Evolutionary conservation across 106 monocot genomes (phyloP), one percentile per base, ranked within the genome.

Genomic region (Phalaenopsis aphrodite): DNA sequence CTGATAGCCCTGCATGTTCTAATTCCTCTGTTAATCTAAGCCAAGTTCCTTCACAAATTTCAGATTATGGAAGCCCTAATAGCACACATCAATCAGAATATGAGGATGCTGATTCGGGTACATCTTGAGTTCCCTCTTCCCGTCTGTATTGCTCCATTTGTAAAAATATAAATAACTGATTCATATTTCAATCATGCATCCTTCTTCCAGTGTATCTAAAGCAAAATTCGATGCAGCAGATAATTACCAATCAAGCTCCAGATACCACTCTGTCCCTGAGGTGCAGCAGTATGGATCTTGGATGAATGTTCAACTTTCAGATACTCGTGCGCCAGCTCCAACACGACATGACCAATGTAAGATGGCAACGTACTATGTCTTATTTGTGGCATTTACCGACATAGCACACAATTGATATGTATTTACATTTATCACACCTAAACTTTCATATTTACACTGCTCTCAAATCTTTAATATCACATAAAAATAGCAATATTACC

Each of bases 191-290:
- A 88, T 93, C 78, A 93, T 86, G 90, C 95, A 95, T 77, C 88
- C 77, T 87, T 90, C 92, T 94, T 89, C 89, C 90, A 92, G 94
- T 94, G 94, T 94, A 85, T 94, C 94, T 94, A 97, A 94, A 94
- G 92, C 84, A 80, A 94, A 94, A 97, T 92, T 92, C 94, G 92
- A 86, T 97, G 88, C 96, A 94, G 88, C 96, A 94, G 96, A 97
- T 96, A 93, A 89, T 87, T 87, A 82, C 83, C 94, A 89, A 88
- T 80, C 87, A 92, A 92, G 87, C 74, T 87, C 96, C 92, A 84
- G 96, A 97, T 89, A 97, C 96, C 45, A 94, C 96, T 82, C 96
- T 94, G 71, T 85, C 92, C 41, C 72, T 97, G 94, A 87, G 92
- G 85, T 90, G 91, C 91, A 84, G 84, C 91, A 89, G 84, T 72